These are phyloP conservation scores for Vaccinium myrtillus DNA, from an alignment of 148 eudicot genomes.

Conservation along the genomic window DNA sequence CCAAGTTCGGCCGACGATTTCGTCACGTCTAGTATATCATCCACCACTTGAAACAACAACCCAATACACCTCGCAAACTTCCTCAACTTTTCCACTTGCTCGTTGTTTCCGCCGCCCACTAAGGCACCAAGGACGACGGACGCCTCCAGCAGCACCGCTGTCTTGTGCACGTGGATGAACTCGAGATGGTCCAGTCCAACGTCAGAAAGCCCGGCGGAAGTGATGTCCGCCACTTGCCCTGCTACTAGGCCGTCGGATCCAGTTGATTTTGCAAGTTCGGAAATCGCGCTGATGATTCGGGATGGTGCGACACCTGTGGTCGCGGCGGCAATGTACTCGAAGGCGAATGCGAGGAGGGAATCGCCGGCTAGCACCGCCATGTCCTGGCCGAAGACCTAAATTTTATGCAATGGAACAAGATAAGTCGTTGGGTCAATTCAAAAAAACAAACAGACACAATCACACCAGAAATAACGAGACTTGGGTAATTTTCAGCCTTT, in stretches of 20 bases:
- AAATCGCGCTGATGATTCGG: slow-evolving; percentile 20
- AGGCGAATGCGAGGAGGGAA: slow-evolving; percentile 32
- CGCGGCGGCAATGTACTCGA: slow-evolving; percentile 28
- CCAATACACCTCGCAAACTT: slow-evolving; percentile 40
- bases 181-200: slow-evolving; percentile 36
- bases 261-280: slow-evolving; percentile 29
- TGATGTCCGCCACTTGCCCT: slow-evolving; percentile 38
- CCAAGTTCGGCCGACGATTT: slow-evolving; percentile 39
- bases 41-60: slow-evolving; percentile 46
- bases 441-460: background rate
- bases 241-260: slow-evolving; percentile 43
- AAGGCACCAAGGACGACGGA: slow-evolving; percentile 38
- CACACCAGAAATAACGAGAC: background rate
- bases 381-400: slow-evolving; percentile 33
- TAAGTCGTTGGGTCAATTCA: background rate
- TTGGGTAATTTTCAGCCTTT: background rate
- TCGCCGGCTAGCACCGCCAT: slow-evolving; percentile 47
- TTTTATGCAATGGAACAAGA: background rate
- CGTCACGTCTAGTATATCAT: slow-evolving; percentile 41
- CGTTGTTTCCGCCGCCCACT: slow-evolving; percentile 30
- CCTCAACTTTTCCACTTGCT: slow-evolving; percentile 34
- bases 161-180: slow-evolving; percentile 42
- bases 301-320: slow-evolving; percentile 16
- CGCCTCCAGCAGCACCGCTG: slow-evolving; percentile 37
- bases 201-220: slow-evolving; percentile 20